Evolutionary conservation across 768 basidiomycete species (phyloP).

Genomic region (Tephrocybe sp.): DNA sequence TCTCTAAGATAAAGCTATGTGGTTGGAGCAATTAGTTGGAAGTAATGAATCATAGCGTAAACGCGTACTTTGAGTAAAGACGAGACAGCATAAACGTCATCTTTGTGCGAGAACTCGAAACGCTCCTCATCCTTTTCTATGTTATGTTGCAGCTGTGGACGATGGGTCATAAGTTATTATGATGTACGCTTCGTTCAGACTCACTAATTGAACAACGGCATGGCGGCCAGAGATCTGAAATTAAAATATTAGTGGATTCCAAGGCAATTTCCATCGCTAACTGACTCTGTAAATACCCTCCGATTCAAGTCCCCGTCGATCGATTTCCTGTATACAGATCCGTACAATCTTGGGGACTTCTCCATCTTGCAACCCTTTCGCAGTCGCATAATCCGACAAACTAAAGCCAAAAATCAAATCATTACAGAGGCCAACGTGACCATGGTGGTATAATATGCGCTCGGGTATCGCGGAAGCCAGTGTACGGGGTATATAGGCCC

Average conservation of each 20-base stretch:
- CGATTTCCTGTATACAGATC: conserved; percentile 81
- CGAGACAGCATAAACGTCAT: conserved; percentile 82
- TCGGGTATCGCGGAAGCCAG: conserved; percentile 66
- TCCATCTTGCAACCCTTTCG: conserved; percentile 68
- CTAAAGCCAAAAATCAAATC: conserved; percentile 90
- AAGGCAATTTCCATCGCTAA: conserved; percentile 5
- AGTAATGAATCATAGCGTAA: background rate
- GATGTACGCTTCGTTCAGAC: conserved; percentile 15
- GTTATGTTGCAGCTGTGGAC: conserved; percentile 71
- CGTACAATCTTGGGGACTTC: conserved; percentile 77
- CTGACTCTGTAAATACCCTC: conserved; percentile 82
- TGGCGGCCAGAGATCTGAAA: conserved; percentile 81
- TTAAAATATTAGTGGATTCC: background rate
- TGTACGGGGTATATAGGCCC: conserved; percentile 55
- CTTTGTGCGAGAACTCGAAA: conserved; percentile 66
- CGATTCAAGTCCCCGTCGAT: conserved; percentile 69
- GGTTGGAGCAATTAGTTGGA: background rate
- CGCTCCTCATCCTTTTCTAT: conserved; percentile 79
- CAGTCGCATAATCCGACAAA: conserved; percentile 85
- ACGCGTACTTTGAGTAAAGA: conserved; percentile 76
- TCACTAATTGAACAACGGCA: conserved; percentile 78
- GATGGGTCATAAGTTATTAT: background rate
- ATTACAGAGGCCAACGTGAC: conserved; percentile 77
- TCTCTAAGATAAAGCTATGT: conserved; percentile 75
- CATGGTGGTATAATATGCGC: conserved; percentile 73